These are phyloP conservation scores for Acanthamoeba royreba DNA, from an alignment of 208 protist species.

Conservation along the genomic window DNA sequence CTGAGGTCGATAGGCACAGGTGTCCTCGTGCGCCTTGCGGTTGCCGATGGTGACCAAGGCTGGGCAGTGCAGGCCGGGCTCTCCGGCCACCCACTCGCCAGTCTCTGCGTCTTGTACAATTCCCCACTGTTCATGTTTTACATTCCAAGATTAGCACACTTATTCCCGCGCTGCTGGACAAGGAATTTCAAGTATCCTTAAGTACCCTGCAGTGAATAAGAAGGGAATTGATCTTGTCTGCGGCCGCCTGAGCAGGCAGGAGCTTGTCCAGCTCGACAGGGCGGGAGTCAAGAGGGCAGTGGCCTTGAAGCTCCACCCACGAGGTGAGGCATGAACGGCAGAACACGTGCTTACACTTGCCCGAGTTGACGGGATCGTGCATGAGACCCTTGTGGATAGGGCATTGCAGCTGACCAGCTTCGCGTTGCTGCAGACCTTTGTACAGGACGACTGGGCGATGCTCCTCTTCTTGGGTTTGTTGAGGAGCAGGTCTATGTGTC, in stretches of 20 bases:
- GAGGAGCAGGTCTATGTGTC: neutral
- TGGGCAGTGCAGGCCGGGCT: neutral
- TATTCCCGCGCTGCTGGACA: too few species aligned
- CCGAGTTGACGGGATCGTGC: neutral
- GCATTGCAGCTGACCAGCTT: neutral
- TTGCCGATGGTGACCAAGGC: neutral
- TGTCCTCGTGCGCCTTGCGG: neutral
- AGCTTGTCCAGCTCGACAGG: neutral
- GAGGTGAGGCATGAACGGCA: neutral
- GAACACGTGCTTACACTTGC: slow-evolving; percentile 11
- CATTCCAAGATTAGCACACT: too few species aligned
- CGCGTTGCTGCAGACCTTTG: neutral
- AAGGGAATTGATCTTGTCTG: neutral
- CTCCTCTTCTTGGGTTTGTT: neutral
- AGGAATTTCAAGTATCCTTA: too few species aligned
- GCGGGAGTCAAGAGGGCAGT: neutral
- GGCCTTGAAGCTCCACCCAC: neutral
- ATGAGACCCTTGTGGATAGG: neutral
- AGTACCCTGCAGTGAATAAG: neutral
- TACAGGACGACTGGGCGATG: neutral
- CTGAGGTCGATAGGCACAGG: neutral
- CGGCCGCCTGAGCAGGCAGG: neutral
- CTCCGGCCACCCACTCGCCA: neutral
- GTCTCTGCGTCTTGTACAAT: neutral
- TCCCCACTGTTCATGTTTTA: neutral